Percentiles rank a stretch among this genome's conserved stretches.
These are phyloP conservation scores for Eucalyptus polybractea DNA, from an alignment of 345 rosid genomes.

Conservation along the genomic window DNA sequence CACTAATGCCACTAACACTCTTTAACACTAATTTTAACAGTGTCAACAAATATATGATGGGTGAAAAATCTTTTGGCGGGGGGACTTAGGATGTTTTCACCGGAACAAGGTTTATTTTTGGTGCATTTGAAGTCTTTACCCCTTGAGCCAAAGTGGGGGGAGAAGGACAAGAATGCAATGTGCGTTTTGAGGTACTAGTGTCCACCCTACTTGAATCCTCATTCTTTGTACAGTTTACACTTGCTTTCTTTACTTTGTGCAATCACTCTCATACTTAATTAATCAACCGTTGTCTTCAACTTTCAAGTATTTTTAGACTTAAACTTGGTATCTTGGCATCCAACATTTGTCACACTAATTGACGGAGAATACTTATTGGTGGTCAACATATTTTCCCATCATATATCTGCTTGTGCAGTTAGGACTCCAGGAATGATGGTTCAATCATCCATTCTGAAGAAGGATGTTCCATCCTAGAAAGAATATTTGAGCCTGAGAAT, in stretches of 20 bases:
- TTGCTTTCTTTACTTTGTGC: neutral
- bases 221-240: neutral
- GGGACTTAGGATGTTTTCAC: slow-evolving; percentile 14
- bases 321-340: neutral
- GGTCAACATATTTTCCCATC: neutral
- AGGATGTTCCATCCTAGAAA: neutral
- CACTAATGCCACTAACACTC: too few relatives aligned
- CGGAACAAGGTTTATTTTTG: slow-evolving; percentile 18
- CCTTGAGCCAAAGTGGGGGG: slow-evolving; percentile 79
- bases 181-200: slow-evolving; percentile 58
- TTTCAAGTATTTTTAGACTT: neutral
- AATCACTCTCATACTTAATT: neutral
- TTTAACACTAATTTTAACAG: too few relatives aligned
- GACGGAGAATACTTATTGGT: neutral
- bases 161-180: slow-evolving; percentile 36
- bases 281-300: neutral
- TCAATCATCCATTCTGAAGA: neutral
- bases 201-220: neutral
- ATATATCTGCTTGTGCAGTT: neutral
- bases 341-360: neutral
- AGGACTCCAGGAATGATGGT: neutral
- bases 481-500: neutral
- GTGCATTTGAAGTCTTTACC: slow-evolving; percentile 36
- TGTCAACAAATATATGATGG: too few relatives aligned
- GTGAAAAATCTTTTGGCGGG: neutral